phyloP scores from a whole-genome alignment of 2,329 filamentous ascomycete genomes.

The Rachicladosporium sp. region DNA sequence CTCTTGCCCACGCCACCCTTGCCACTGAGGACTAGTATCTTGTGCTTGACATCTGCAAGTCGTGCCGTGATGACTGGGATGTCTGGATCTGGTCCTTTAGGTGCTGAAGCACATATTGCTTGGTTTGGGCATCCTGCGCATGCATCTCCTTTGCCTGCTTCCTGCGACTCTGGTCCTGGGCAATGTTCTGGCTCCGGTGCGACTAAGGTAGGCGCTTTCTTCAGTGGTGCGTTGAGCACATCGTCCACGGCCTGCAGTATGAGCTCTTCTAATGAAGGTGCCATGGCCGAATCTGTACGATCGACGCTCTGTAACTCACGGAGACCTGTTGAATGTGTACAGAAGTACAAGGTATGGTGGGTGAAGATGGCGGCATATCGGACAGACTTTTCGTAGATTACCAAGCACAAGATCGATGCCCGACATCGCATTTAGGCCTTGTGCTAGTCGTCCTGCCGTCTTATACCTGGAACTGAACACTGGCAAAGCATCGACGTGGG shows the following conservation, averaged over 20 bases:
- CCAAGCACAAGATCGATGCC: too few relatives aligned
- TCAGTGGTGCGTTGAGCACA: constrained; percentile 60
- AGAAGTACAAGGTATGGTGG: too few relatives aligned
- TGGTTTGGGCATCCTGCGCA: constrained; percentile 96
- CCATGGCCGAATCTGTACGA: constrained; percentile 43
- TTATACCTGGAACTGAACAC: too few relatives aligned
- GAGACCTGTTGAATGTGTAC: too few relatives aligned
- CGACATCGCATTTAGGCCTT: too few relatives aligned
- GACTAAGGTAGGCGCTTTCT: constrained; percentile 69
- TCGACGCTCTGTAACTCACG: too few relatives aligned
- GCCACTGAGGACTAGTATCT: constrained; percentile 82
- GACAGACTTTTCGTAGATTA: too few relatives aligned
- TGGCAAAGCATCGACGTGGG: too few relatives aligned
- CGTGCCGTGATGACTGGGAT: constrained; percentile 77
- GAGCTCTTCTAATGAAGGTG: constrained; percentile 66
- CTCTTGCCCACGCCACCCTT: constrained; percentile 97
- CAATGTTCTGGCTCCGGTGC: constrained; percentile 94
- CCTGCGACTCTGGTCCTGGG: constrained; percentile 71
- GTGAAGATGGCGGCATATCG: too few relatives aligned
- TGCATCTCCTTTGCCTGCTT: constrained; percentile 57
- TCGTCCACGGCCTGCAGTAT: constrained; percentile 36
- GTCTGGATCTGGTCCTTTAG: constrained; percentile 91
- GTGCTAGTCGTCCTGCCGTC: too few relatives aligned
- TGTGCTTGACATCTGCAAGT: constrained; percentile 71
- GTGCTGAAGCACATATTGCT: constrained; percentile 81